Evolutionary conservation across 192 early-diverging fungal genomes (phyloP).

Genomic region (Allomyces javanicus): DNA sequence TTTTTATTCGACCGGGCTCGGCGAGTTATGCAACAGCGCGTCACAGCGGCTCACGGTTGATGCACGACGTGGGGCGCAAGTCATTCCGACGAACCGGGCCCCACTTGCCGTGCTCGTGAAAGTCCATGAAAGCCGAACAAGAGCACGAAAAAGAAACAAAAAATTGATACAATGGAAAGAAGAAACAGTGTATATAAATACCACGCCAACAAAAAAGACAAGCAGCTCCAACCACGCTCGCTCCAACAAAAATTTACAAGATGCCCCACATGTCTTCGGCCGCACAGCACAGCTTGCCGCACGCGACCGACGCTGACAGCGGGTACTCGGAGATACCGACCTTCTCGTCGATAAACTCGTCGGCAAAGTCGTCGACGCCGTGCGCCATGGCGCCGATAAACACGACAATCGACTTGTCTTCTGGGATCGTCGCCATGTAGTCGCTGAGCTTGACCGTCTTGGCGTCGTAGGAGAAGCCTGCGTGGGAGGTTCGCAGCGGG

Average conservation of each 20-base stretch:
- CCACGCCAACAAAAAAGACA: too few relatives aligned
- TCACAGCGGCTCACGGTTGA: too few relatives aligned
- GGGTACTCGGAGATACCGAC: constrained; percentile 94
- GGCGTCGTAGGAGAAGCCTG: constrained; percentile 73
- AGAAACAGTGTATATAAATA: too few relatives aligned
- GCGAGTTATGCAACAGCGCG: too few relatives aligned
- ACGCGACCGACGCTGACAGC: constrained; percentile 88
- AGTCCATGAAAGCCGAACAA: too few relatives aligned
- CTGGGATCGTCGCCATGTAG: constrained; percentile 63
- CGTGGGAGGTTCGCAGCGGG: neutral
- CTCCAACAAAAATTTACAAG: constrained; percentile 20
- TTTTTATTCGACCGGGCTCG: too few relatives aligned
- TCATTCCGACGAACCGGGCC: too few relatives aligned
- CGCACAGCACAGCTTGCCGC: constrained; percentile 75
- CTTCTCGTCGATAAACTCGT: constrained; percentile 89
- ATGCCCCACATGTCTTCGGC: constrained; percentile 84
- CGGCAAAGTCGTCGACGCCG: constrained; percentile 57
- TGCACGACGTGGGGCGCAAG: too few relatives aligned
- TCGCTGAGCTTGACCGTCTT: constrained; percentile 58
- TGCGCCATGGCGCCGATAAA: constrained; percentile 94
- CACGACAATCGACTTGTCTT: constrained; percentile 64
- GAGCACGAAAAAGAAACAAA: too few relatives aligned
- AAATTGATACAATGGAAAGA: too few relatives aligned
- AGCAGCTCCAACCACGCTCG: too few relatives aligned
- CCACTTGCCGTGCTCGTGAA: too few relatives aligned